These are phyloP conservation scores for Populus tremula DNA, from an alignment of 345 rosid genomes.

Conservation along the genomic window DNA sequence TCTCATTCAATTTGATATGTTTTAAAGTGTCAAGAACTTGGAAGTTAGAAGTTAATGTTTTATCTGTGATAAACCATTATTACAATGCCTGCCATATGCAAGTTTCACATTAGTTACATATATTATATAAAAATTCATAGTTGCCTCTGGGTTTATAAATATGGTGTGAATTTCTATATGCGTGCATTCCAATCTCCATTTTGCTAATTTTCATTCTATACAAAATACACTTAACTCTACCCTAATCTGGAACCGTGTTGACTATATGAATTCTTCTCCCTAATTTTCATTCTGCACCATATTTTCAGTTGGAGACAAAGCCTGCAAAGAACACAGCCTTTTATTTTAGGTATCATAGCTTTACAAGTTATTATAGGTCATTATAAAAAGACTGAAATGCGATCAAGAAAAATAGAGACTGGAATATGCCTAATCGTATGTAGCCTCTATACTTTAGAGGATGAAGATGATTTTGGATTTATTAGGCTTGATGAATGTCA, in stretches of 20 bases:
- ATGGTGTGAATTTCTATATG: background rate
- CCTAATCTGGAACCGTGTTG: background rate
- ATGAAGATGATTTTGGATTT: background rate
- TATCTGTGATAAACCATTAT: background rate
- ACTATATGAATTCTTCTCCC: background rate
- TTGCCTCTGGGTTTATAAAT: background rate
- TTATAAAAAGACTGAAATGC: background rate
- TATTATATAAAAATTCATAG: background rate
- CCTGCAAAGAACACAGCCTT: background rate
- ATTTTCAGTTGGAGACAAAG: background rate
- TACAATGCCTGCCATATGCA: background rate
- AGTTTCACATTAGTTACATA: background rate
- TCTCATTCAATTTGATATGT: conserved; percentile 2
- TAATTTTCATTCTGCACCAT: background rate
- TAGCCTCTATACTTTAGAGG: background rate
- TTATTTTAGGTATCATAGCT: background rate
- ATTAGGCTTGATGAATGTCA: background rate
- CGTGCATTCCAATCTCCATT: background rate
- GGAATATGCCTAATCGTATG: background rate
- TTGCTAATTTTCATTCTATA: too few relatives aligned
- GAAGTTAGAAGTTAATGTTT: background rate
- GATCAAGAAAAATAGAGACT: background rate
- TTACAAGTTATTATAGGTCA: background rate
- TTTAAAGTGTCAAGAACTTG: background rate
- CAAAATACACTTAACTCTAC: background rate